Base-by-base conservation (phyloP, 2,329 filamentous ascomycete genomes). In the Aspergillus texensis region DNA sequence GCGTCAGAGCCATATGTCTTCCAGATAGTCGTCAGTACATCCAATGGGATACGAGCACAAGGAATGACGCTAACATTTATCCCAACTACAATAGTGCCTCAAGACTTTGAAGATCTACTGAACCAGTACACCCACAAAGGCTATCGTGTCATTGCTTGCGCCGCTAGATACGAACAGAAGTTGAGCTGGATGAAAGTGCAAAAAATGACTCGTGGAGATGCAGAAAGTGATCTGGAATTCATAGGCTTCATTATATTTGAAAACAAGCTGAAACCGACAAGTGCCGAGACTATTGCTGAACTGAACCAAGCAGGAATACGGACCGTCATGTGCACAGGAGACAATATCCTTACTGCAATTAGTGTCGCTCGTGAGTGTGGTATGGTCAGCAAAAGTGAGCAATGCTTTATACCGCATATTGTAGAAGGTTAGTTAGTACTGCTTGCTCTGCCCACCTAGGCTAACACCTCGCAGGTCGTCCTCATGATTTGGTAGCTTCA, bases 241-340 rank as follows among this genome's bases (percentile, higher is more conserved):
- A 86, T 94, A 41, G 95, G 95, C 6, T 99, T 99, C 79, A 98
- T 99, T 74, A 90, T 99, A 60, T 99, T 99, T 71, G 95, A 99
- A 80, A 99, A 99, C 81, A 99, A 99, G 79, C 82, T 99, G 65
- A 99, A 99, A 77, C 89, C 92, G 1, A 93, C 88, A 24, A 97
- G 94, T 0, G 86, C 91, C 1, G 86, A 85, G 1, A 91, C 97
- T 39, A 87, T 99, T 30, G 86, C 91, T 61, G 94, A 98, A 78
- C 85, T 99, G 3, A 85, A 88, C 36, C 84, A 90, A 58, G 94
- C 96, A 9, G 91, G 91, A 61, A 97, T 99, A 68, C 88, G 92
- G 41, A 90, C 91, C 32, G 89, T 97, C 58, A 99, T 99, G 95
- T 96, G 96, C 66, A 99, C 95, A 0, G 95, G 95, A 34, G 95